Conservation (phyloP, 176 grass and related monocot genomes). For the Puccinellia tenuiflora region DNA sequence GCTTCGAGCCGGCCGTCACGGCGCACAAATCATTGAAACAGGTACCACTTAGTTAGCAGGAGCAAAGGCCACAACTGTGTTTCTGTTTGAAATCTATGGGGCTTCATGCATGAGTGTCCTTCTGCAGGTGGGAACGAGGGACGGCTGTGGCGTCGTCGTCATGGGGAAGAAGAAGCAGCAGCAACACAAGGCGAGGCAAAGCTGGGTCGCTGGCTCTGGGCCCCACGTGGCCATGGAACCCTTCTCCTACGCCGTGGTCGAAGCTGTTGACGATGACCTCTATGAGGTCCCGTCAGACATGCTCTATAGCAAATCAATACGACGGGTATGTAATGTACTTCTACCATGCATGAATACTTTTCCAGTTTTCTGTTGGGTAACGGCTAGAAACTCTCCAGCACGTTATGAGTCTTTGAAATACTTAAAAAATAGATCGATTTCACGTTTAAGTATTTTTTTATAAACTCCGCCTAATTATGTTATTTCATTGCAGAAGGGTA, state of each 20-base stretch:
- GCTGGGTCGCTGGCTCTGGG: neutral
- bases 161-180: neutral
- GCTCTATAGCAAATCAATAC: neutral
- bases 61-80: neutral
- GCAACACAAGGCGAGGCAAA: neutral
- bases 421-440: no score
- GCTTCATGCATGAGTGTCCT: neutral
- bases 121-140: no score
- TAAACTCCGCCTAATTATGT: no score
- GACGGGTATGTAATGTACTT: neutral
- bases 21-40: neutral
- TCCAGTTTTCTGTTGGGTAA: no score
- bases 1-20: neutral
- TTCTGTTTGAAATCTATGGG: neutral
- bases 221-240: neutral
- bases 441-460: no score
- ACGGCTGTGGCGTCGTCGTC: fast-evolving
- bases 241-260: neutral
- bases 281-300: neutral
- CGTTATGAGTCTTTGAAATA: no score
- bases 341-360: no score
- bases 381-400: no score
- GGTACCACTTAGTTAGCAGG: no score
- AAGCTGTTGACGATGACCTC: neutral
- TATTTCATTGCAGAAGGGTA: no score